Evolutionary conservation across 331 rosid species (phyloP).

Genomic region (Malus hybrid): DNA sequence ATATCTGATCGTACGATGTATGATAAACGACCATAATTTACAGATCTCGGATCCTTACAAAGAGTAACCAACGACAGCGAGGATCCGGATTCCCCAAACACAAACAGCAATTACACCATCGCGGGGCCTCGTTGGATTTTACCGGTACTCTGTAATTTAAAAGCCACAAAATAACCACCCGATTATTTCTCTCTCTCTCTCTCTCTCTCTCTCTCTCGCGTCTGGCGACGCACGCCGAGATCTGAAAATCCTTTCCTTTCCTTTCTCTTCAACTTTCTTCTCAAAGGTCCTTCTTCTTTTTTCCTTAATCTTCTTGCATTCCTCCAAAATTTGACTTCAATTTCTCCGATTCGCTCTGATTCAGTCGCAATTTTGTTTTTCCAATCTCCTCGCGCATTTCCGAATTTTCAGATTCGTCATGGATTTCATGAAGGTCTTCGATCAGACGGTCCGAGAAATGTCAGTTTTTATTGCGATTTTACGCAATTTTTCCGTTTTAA

Average conservation of each 20-base stretch:
- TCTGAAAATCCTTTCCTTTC: constrained; percentile 7
- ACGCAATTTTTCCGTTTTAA: neutral
- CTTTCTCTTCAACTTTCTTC: neutral
- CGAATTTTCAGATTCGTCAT: constrained; percentile 49
- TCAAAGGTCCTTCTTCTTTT: neutral
- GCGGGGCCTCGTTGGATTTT: neutral
- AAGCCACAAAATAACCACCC: neutral
- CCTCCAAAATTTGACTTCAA: neutral
- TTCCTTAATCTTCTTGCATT: neutral
- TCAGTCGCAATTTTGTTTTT: neutral
- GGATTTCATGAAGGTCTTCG: constrained; percentile 99
- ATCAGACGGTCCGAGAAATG: constrained; percentile 99
- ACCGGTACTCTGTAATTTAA: neutral
- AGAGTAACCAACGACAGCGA: too few species aligned
- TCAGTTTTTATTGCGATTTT: constrained; percentile 31
- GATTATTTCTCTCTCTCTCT: too few species aligned
- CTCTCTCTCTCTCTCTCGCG: neutral
- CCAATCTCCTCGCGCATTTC: neutral
- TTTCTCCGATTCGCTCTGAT: constrained; percentile 11
- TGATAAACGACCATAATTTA: too few species aligned
- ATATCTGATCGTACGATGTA: too few species aligned
- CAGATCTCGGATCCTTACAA: too few species aligned
- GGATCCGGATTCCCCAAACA: too few species aligned
- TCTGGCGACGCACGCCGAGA: constrained; percentile 4
- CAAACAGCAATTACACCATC: neutral